Conservation (phyloP, 257 asterid genomes). For the Echium plantagineum region DNA sequence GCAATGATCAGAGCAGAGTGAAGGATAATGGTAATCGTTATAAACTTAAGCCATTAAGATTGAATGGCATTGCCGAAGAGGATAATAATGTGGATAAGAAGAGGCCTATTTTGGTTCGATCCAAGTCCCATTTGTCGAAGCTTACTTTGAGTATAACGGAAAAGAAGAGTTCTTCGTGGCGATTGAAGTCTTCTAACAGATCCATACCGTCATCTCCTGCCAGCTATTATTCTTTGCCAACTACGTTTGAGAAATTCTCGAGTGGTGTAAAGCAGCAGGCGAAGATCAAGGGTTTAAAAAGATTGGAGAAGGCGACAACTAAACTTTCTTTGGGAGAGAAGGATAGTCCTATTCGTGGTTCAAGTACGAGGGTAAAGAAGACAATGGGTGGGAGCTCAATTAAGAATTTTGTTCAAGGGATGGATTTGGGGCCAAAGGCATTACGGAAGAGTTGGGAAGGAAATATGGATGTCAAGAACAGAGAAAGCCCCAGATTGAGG, state of each 20-base stretch:
- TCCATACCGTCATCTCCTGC: slow-evolving; percentile 93
- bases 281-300: slow-evolving; percentile 62
- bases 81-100: slow-evolving; percentile 42
- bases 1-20: slow-evolving; percentile 17
- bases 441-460: slow-evolving; percentile 99
- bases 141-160: slow-evolving; percentile 44
- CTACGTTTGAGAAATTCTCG: slow-evolving; percentile 88
- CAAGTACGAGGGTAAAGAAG: slow-evolving; percentile 38
- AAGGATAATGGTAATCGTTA: slow-evolving; percentile 28
- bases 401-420: slow-evolving; percentile 58
- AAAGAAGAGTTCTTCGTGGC: slow-evolving; percentile 46
- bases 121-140: slow-evolving; percentile 78
- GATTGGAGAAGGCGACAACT: slow-evolving; percentile 46
- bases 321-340: slow-evolving; percentile 45
- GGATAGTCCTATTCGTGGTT: slow-evolving; percentile 36
- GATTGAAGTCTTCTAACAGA: slow-evolving; percentile 52
- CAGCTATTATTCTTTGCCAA: slow-evolving; percentile 86
- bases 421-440: slow-evolving; percentile 81
- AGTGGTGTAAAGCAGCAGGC: slow-evolving; percentile 73
- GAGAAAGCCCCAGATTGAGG: slow-evolving; percentile 81
- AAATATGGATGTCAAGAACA: slow-evolving; percentile 60
- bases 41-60: slow-evolving; percentile 23
- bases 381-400: slow-evolving; percentile 31
- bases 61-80: slow-evolving; percentile 32
- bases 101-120: slow-evolving; percentile 45